Base-by-base conservation (phyloP, 1,139 yeast species). In the Suhomyces terraborum region DNA sequence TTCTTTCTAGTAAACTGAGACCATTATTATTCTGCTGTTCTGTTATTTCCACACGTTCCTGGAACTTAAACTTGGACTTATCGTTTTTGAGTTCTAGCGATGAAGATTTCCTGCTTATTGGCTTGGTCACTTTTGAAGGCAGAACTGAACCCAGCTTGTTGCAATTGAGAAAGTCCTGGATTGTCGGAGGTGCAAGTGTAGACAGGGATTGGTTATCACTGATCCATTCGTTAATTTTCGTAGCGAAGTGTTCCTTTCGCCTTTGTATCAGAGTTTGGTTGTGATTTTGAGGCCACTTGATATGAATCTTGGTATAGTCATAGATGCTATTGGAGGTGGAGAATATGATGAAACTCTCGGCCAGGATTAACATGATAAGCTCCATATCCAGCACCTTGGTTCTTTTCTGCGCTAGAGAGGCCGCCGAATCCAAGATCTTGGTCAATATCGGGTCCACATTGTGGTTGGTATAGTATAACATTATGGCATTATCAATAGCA, bases 1-100 rank as follows among this genome's bases (percentile, higher is more conserved):
- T 50, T 37, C 80, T 51, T 42, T 76, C 79, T 3, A 75, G 51
- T 6, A 76, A 52, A 1, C 76, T 61, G 8, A 73, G 47, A 0
- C 77, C 77, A 16, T 52, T 48, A 28, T 49, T 55, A 41, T 50
- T 53, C 39, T 36, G 49, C 34, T 49, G 52, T 38, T 59, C 56
- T 0, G 42, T 42, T 9, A 33, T 17, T 40, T 61, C 73, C 31
- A 55, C 49, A 29, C 54, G 54, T 20, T 54, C 58, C 29, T 55
- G 59, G 47, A 66, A 68, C 31, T 50, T 50, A 50, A 68, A 71
- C 42, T 60, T 66, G 4, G 67, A 56, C 6, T 64, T 36, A 30
- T 56, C 62, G 45, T 72, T 72, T 40, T 55, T 60, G 37, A 66
- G 46, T 3, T 52, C 58, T 4, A 51, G 32, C 19, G 44, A 39